Evolutionary conservation across 1,284 basidiomycete species (phyloP), one percentile per base, ranked within the genome.

Genomic region (Salmacisia buchloeana): DNA sequence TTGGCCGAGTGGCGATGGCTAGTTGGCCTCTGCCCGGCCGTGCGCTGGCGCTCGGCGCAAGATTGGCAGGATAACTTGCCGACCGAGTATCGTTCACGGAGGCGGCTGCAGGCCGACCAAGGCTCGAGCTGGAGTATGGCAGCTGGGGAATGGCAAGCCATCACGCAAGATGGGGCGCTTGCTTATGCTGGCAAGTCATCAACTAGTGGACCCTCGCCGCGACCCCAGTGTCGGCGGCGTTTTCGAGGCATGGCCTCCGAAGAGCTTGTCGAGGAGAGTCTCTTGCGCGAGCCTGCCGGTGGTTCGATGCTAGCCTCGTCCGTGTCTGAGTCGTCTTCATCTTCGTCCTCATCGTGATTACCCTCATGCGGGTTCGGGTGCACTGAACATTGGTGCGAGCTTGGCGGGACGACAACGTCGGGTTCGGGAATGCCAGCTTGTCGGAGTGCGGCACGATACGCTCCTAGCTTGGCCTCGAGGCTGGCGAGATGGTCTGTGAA

Each of bases 151-250:
- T n/a, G n/a, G n/a, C n/a, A n/a, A n/a, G n/a, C n/a, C n/a, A n/a
- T n/a, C n/a, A n/a, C n/a, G n/a, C n/a, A n/a, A n/a, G n/a, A n/a
- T n/a, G n/a, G n/a, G n/a, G n/a, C n/a, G n/a, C n/a, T n/a, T n/a
- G n/a, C n/a, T n/a, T n/a, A n/a, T n/a, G n/a, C 18, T 5, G 39
- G 39, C 39, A 43, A 43, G 39, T 43, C 39, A 18, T 43, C 39
- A 43, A 43, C 39, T 21, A 43, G 41, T 2, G 41, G 41, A 18
- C 41, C 49, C 25, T 54, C 49, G 25, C 49, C 49, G 6, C 49
- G 49, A 12, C 49, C 49, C 49, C 49, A 54, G 34, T 54, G 49
- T 33, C 49, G 31, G 13, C 49, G 12, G 25, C 49, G 49, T 31
- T 54, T 54, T 31, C 49, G 27, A 31, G 49, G 29, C 27, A n/a